Conservation (phyloP, 768 basidiomycete species). For the Epithele typhae region DNA sequence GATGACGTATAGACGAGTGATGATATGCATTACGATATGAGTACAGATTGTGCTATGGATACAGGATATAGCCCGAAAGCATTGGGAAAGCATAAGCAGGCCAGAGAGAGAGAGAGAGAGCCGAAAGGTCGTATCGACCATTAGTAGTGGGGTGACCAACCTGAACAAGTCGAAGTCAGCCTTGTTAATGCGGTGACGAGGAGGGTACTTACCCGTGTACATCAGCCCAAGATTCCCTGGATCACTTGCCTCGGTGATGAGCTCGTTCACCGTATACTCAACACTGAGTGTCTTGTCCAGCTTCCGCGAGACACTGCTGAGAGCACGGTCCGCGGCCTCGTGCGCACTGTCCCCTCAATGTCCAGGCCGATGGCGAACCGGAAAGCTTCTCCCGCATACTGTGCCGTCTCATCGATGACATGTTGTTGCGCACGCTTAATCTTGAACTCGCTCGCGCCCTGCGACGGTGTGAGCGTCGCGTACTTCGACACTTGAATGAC, state of each 20-base stretch:
- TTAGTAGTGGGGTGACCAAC: no score
- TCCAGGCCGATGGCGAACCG: constrained; percentile 52
- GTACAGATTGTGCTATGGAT: no score
- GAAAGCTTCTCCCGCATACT: constrained; percentile 18
- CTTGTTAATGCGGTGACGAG: no score
- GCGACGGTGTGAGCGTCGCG: not conserved
- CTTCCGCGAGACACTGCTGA: constrained; percentile 76
- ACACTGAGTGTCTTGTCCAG: constrained; percentile 83
- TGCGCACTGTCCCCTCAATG: constrained; percentile 64
- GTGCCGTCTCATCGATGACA: constrained; percentile 14
- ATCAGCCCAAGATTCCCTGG: constrained; percentile 71
- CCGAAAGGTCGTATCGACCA: no score
- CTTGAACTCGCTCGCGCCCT: constrained; percentile 83
- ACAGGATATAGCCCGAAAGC: no score
- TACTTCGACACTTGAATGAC: no score
- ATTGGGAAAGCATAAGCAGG: no score
- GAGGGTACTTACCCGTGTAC: constrained; percentile 51
- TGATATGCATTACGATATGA: no score
- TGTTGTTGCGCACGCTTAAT: constrained; percentile 54
- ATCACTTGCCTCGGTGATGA: constrained; percentile 87
- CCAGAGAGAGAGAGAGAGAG: no score
- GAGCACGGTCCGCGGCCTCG: constrained; percentile 87
- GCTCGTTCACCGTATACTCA: constrained; percentile 89
- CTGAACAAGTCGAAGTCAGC: no score
- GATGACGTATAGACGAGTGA: no score